A percentile compares a stretch with the other conserved stretches of the same genome.
These are phyloP conservation scores for Avena eriantha DNA, from an alignment of 176 grass and related monocot species.

Conservation along the genomic window DNA sequence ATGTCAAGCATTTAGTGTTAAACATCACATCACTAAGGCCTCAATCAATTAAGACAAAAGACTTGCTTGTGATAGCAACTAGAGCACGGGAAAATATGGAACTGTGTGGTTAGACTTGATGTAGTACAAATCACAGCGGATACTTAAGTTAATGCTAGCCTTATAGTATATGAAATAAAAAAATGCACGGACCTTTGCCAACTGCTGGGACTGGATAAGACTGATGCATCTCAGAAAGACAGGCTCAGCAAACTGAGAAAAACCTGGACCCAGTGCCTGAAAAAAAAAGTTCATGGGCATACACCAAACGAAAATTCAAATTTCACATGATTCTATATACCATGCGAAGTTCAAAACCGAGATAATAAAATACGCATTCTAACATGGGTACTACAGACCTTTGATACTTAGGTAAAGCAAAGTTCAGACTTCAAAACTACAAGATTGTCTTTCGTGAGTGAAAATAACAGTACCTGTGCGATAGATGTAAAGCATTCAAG, in stretches of 20 bases:
- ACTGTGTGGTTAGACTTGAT: not conserved
- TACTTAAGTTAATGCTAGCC: not conserved
- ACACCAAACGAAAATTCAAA: not conserved
- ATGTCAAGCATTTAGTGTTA: not conserved
- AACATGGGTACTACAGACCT: constrained; percentile 9
- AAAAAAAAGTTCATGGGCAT: constrained; percentile 27
- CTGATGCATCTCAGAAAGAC: constrained; percentile 90
- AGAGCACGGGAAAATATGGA: constrained; percentile 9
- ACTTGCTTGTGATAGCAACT: constrained; percentile 1
- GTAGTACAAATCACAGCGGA: not conserved
- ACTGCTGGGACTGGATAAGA: constrained; percentile 84
- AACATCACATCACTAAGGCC: constrained; percentile 5
- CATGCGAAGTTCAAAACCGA: not conserved
- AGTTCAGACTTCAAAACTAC: constrained; percentile 31
- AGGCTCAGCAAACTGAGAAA: constrained; percentile 95
- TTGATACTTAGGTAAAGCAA: constrained; percentile 3
- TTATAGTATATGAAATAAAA: not conserved
- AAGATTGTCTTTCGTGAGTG: constrained; percentile 30
- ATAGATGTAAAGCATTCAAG: constrained; percentile 99
- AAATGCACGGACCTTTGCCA: constrained; percentile 80
- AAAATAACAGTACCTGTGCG: constrained; percentile 74
- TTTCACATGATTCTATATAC: not conserved
- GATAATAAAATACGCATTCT: constrained; percentile 19
- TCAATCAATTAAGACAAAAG: constrained; percentile 1
- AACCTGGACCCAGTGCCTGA: constrained; percentile 92